phyloP scores from a whole-genome alignment of 225 moss, liverwort and hornwort genomes.

The Sphagnum tenellum region DNA sequence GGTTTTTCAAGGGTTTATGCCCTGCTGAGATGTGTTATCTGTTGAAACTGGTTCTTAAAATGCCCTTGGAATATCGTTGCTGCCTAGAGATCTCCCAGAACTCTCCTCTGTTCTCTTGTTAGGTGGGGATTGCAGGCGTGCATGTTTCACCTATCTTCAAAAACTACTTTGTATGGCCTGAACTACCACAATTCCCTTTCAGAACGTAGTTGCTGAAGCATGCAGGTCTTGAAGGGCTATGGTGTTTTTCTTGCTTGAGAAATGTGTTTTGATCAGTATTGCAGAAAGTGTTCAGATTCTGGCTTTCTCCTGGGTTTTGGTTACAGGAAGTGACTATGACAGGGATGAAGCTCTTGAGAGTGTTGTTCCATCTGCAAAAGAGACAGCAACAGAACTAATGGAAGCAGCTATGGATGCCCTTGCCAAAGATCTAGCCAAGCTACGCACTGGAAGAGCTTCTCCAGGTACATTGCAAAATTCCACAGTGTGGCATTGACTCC shows the following conservation, averaged over 20 bases:
- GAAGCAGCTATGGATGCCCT: conserved; percentile 62
- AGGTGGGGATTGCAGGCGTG: too few species aligned
- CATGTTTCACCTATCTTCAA: too few species aligned
- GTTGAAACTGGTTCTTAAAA: too few species aligned
- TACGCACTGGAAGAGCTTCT: conserved; percentile 79
- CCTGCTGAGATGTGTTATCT: too few species aligned
- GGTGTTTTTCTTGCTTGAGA: neutral
- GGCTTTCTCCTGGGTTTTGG: neutral
- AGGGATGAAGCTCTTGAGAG: conserved; percentile 33
- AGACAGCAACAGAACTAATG: conserved; percentile 51
- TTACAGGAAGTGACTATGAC: conserved; percentile 32
- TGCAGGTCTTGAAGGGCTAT: too few species aligned
- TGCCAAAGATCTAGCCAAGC: conserved; percentile 65
- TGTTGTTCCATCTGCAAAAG: conserved; percentile 34
- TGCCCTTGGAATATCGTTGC: too few species aligned
- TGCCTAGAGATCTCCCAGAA: too few species aligned
- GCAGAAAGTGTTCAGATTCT: neutral
- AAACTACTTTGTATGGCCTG: too few species aligned
- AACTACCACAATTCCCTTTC: too few species aligned
- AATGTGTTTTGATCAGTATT: too few species aligned
- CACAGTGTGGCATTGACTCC: neutral
- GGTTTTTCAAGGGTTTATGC: too few species aligned
- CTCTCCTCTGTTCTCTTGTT: too few species aligned
- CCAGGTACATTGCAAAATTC: conserved; percentile 27
- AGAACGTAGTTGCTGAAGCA: neutral